Conservation (phyloP, 2,329 filamentous ascomycete species). For the Scedosporium aurantiacum region DNA sequence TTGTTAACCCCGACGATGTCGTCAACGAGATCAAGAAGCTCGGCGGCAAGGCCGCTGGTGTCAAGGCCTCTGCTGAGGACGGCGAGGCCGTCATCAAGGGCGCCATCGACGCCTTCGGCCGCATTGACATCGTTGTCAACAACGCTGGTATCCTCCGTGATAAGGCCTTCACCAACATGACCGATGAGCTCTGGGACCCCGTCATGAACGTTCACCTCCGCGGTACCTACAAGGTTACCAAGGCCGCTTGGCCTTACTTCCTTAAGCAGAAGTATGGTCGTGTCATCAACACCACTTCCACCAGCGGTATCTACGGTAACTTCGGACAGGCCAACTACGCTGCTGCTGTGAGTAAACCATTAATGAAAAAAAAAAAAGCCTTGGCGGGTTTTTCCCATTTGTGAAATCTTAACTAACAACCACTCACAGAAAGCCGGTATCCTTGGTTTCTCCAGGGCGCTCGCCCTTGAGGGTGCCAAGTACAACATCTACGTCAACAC, state of each 20-base stretch:
- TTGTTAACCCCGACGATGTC: slow-evolving; percentile 82
- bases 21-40: slow-evolving; percentile 85
- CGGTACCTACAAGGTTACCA: slow-evolving; percentile 92
- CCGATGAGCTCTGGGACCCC: slow-evolving; percentile 82
- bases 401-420: slow-evolving; percentile 9
- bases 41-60: slow-evolving; percentile 81
- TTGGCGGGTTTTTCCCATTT: not conserved
- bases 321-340: slow-evolving; percentile 98
- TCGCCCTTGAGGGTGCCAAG: slow-evolving; percentile 87
- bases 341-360: slow-evolving; percentile 53
- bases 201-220: slow-evolving; percentile 87
- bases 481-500: slow-evolving; percentile 99
- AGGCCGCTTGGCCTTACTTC: slow-evolving; percentile 96
- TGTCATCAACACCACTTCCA: slow-evolving; percentile 92
- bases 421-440: slow-evolving; percentile 73
- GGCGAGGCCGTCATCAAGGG: slow-evolving; percentile 85
- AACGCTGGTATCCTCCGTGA: slow-evolving; percentile 96
- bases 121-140: slow-evolving; percentile 92
- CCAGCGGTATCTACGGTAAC: slow-evolving; percentile 96
- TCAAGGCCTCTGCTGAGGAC: slow-evolving; percentile 89
- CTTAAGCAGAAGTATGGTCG: slow-evolving; percentile 98
- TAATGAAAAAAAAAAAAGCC: not conserved
- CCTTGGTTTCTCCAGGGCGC: slow-evolving; percentile 84
- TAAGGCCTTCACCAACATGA: slow-evolving; percentile 98
- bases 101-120: slow-evolving; percentile 86